phyloP scores from a whole-genome alignment of 371 early-diverging fungal genomes.

The Dinochytrium kinnereticum region DNA sequence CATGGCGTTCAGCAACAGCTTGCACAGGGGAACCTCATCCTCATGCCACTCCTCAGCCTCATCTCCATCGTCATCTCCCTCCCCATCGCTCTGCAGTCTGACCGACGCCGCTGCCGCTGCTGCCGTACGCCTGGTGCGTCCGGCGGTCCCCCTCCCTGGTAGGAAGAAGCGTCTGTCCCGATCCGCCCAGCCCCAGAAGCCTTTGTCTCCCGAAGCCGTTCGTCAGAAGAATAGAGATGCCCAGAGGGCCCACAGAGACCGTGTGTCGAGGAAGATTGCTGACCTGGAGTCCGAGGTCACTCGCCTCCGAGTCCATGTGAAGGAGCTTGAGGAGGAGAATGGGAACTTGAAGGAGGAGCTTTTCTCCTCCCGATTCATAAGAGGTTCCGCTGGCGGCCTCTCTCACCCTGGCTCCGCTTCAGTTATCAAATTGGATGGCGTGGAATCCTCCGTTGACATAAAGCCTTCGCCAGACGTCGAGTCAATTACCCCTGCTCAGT shows the following conservation, averaged over 20 bases:
- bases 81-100: too few species aligned
- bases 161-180: slow-evolving; percentile 8
- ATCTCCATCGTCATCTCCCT: too few species aligned
- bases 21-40: too few species aligned
- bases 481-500: not conserved
- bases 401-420: not conserved
- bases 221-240: slow-evolving; percentile 19
- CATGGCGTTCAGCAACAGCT: too few species aligned
- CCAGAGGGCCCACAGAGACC: slow-evolving; percentile 8
- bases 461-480: not conserved
- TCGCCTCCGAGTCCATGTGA: slow-evolving; percentile 2
- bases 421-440: not conserved
- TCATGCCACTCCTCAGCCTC: too few species aligned
- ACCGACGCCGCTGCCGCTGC: too few species aligned
- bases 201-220: slow-evolving; percentile 12
- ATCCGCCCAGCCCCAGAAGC: not conserved
- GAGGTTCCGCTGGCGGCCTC: not conserved
- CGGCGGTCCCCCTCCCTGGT: slow-evolving; percentile 8
- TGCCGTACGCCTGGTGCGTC: slow-evolving; percentile 11
- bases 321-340: slow-evolving; percentile 14
- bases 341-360: slow-evolving; percentile 4
- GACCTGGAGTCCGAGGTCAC: slow-evolving; percentile 12
- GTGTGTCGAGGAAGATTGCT: slow-evolving; percentile 12
- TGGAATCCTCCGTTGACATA: not conserved
- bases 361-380: not conserved